A percentile compares a stretch with the other conserved stretches of the same genome.
Conservation (phyloP, 495 filamentous ascomycete genomes). For the Penicillium arizonense region DNA sequence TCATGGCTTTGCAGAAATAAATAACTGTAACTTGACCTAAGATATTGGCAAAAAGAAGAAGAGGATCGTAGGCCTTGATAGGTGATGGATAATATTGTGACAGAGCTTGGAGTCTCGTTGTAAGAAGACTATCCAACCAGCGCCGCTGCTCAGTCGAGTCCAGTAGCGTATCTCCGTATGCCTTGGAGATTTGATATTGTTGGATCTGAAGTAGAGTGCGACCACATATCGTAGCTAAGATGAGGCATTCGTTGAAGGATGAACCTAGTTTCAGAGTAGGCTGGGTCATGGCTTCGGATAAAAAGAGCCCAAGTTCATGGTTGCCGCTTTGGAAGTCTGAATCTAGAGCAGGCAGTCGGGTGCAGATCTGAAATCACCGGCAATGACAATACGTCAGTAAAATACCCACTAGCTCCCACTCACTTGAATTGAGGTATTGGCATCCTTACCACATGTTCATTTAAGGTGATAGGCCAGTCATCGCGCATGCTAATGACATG, state of each 20-base stretch:
- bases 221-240: conserved; percentile 48
- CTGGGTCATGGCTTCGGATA: conserved; percentile 42
- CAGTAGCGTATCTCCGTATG: conserved; percentile 20
- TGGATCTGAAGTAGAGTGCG: conserved; percentile 44
- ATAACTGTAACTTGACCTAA: conserved; percentile 42
- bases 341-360: conserved; percentile 34
- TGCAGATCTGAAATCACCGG: conserved; percentile 15
- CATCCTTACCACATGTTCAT: conserved; percentile 48
- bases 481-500: conserved; percentile 46
- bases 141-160: conserved; percentile 45
- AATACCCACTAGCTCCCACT: too few species aligned
- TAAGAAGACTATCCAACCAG: conserved; percentile 45
- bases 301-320: conserved; percentile 36
- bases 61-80: conserved; percentile 35
- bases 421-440: too few species aligned
- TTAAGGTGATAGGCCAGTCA: conserved; percentile 45
- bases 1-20: conserved; percentile 30
- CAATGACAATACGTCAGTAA: background rate
- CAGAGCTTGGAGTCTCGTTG: conserved; percentile 29
- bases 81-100: conserved; percentile 11
- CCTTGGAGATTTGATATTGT: conserved; percentile 23
- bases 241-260: conserved; percentile 47
- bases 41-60: conserved; percentile 42
- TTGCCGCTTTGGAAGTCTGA: conserved; percentile 47
- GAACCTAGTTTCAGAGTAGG: conserved; percentile 30